Evolutionary conservation across 768 basidiomycete species (phyloP).

Genomic region (Leccinum aurantiacum): DNA sequence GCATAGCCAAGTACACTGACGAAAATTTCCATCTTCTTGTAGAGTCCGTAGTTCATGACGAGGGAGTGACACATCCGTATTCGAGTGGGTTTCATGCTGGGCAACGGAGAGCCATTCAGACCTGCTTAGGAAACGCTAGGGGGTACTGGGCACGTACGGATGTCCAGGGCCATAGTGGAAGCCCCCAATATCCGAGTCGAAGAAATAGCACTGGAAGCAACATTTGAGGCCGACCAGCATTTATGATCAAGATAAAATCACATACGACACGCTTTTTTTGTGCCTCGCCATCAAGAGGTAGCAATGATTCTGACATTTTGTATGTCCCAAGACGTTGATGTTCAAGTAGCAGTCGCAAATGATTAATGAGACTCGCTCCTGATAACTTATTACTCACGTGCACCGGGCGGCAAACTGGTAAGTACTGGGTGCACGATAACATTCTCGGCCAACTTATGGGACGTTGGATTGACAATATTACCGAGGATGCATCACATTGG

Average conservation of each 20-base stretch:
- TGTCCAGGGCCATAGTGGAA: constrained; percentile 99
- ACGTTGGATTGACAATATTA: neutral
- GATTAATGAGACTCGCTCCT: neutral
- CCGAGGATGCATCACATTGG: neutral
- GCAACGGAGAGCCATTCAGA: constrained; percentile 1
- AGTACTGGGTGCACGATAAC: neutral
- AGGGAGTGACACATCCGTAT: constrained; percentile 99
- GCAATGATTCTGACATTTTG: constrained; percentile 44
- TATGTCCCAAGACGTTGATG: neutral
- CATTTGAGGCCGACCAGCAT: constrained; percentile 5
- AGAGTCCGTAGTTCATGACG: constrained; percentile 99
- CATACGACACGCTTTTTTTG: constrained; percentile 87
- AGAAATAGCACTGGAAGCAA: constrained; percentile 87
- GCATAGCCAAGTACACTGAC: constrained; percentile 50
- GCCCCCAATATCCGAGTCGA: constrained; percentile 98
- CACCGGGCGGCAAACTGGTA: neutral
- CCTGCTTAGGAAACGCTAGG: neutral
- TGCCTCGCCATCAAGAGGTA: constrained; percentile 67
- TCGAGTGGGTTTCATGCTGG: constrained; percentile 94
- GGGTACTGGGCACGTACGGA: constrained; percentile 55
- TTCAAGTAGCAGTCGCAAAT: neutral
- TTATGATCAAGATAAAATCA: constrained; percentile 17
- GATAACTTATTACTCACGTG: constrained; percentile 22
- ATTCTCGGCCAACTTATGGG: neutral
- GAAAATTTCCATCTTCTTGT: constrained; percentile 99